phyloP scores from a whole-genome alignment of 1,139 yeast species.

The Yamadazyma membranifaciens region DNA sequence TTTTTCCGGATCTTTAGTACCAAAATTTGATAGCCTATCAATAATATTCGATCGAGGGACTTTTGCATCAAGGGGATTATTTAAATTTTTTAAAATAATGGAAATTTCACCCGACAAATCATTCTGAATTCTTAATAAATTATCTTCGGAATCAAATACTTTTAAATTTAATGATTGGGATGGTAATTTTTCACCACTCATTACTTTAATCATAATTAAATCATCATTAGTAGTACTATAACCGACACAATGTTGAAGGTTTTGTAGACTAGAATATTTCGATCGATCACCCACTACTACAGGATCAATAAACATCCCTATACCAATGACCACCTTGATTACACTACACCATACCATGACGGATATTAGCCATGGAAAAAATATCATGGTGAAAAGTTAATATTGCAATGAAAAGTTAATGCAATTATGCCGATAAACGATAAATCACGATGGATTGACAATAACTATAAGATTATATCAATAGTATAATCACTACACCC shows the following conservation, averaged over 20 bases:
- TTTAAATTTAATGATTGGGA: conserved; percentile 38
- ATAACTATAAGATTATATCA: too few species aligned
- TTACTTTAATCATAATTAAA: conserved; percentile 32
- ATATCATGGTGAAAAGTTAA: background rate
- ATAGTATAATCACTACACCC: too few species aligned
- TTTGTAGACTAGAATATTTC: conserved; percentile 25
- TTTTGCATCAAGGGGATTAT: conserved; percentile 18
- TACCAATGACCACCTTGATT: conserved; percentile 8
- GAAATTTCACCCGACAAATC: conserved; percentile 29
- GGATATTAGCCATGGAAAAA: background rate
- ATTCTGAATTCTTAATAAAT: conserved; percentile 30
- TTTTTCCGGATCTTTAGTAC: conserved; percentile 11
- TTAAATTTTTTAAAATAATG: conserved; percentile 38
- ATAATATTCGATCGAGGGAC: conserved; percentile 11
- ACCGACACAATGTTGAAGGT: conserved; percentile 37
- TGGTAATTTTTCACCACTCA: conserved; percentile 28
- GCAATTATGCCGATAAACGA: too few species aligned
- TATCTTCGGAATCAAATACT: conserved; percentile 39
- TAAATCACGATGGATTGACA: too few species aligned
- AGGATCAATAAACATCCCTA: conserved; percentile 16
- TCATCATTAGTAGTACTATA: conserved; percentile 40
- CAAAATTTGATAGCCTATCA: conserved; percentile 11
- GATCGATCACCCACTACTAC: conserved; percentile 18
- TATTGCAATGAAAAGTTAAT: too few species aligned
- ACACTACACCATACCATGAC: background rate